Evolutionary conservation across 78 protist species (phyloP).

Genomic region (Dictyostelium capitatum): DNA sequence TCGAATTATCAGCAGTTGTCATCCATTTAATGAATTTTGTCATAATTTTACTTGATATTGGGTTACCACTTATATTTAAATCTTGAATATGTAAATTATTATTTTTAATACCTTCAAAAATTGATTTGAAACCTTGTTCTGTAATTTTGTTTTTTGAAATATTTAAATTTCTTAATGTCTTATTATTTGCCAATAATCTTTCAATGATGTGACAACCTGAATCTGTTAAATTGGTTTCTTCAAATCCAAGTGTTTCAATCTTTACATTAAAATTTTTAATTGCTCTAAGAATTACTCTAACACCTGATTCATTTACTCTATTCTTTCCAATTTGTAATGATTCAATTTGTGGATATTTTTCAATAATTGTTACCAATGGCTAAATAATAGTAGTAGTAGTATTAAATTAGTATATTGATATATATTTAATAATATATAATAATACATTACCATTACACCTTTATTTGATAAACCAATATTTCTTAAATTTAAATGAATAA

Average conservation of each 20-base stretch:
- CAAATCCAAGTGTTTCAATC: conserved; percentile 23
- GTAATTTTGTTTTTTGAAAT: conserved; percentile 60
- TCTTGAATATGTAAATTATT: conserved; percentile 14
- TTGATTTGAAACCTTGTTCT: conserved; percentile 54
- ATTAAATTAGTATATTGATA: no score
- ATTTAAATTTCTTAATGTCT: conserved; percentile 34
- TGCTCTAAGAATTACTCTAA: conserved; percentile 36
- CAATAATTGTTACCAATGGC: conserved; percentile 54
- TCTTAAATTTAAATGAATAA: conserved; percentile 36
- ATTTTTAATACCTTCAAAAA: conserved; percentile 44
- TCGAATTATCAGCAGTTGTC: background rate
- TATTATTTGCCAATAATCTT: conserved; percentile 34
- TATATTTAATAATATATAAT: background rate
- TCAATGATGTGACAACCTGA: conserved; percentile 35
- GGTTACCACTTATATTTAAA: conserved; percentile 63
- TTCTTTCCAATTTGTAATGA: conserved; percentile 63
- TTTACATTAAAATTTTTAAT: conserved; percentile 16
- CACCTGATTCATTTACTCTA: conserved; percentile 49
- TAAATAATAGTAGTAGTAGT: no score
- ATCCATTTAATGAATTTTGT: conserved; percentile 58
- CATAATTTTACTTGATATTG: conserved; percentile 24
- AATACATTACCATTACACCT: conserved; percentile 24
- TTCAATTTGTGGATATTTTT: conserved; percentile 32
- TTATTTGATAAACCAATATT: conserved; percentile 60
- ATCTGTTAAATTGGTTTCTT: conserved; percentile 48